phyloP scores from a whole-genome alignment of 257 asterid species.

The Salvia hispanica region DNA sequence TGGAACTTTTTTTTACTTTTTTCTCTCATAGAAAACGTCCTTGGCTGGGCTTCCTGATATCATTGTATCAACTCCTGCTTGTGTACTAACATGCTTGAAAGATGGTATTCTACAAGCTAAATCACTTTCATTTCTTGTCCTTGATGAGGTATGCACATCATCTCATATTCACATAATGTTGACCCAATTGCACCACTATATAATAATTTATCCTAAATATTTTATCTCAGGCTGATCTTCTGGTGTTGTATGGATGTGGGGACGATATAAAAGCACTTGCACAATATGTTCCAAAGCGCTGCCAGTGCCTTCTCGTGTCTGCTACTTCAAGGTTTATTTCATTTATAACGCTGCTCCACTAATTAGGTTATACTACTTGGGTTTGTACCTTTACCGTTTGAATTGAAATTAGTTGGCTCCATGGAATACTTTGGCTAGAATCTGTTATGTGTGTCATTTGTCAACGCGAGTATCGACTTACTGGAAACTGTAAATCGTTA shows the following conservation, averaged over 20 bases:
- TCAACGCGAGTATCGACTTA: not conserved
- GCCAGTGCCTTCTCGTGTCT: slow-evolving; percentile 98
- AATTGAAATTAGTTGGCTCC: slow-evolving; percentile 25
- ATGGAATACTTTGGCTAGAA: not conserved
- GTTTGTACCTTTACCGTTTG: no score
- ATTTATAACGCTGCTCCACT: slow-evolving; percentile 1
- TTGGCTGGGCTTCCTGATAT: slow-evolving; percentile 83
- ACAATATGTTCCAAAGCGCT: slow-evolving; percentile 73
- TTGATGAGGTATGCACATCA: slow-evolving; percentile 74
- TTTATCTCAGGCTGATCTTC: slow-evolving; percentile 88
- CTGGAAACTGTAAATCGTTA: not conserved
- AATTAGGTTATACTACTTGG: slow-evolving; percentile 5
- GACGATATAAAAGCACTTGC: slow-evolving; percentile 80
- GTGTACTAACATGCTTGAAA: slow-evolving; percentile 66
- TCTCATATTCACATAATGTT: not conserved
- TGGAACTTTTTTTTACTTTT: not conserved
- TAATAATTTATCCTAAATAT: slow-evolving; percentile 28
- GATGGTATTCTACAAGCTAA: slow-evolving; percentile 58
- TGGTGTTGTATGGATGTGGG: slow-evolving; percentile 90
- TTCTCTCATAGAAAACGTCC: slow-evolving; percentile 58
- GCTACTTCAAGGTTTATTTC: slow-evolving; percentile 89
- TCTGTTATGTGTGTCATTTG: not conserved
- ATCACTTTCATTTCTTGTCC: slow-evolving; percentile 82
- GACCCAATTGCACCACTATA: slow-evolving; percentile 17
- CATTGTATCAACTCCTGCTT: slow-evolving; percentile 86